Base-by-base conservation (phyloP, 768 basidiomycete genomes). In the Pisolithus orientalis region DNA sequence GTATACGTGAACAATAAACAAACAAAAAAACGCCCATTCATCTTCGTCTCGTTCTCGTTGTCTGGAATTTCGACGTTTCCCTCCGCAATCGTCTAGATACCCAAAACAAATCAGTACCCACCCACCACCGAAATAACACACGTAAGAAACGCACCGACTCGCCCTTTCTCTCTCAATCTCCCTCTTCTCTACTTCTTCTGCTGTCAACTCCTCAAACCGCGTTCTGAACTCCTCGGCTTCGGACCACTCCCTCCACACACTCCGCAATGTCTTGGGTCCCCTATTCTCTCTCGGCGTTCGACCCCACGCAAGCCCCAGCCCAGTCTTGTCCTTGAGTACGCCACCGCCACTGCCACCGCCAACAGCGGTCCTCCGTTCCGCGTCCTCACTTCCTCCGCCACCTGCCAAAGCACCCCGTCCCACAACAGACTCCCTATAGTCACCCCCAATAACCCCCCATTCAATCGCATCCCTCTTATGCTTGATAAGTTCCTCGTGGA, bases 401-500 rank as follows among this genome's bases (percentile, higher is more conserved):
- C 13, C 9, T n/a, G 28, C 29, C 44, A 28, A 45, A 13, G 44
- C 14, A 45, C 44, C 28, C 5, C 10, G 42, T 4, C 44, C 25
- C 59, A 28, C 51, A 5, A 14, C 34, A 13, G 62, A 51, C 39
- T 74, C 72, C 16, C 70, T 58, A 28, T 73, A 73, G 44, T 84
- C 77, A 2, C 75, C 81, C 8, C 81, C 83, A 42, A 97, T 77
- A 28, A 98, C 82, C 17, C 95, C 92, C 83, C 93, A 89, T 64
- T 98, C 96, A 32, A 97, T 80, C 5, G 87, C 91, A 64, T 96
- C 94, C 60, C 90, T 90, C 66, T 95, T 97, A 68, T 96, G 93
- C 65, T 90, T 91, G 61, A 95, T 75, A 43, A 99, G 79, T 63
- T 99, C 96, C 63, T 97, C 96, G 66, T 95, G 93, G 14, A 99